Percentiles rank a stretch among this genome's conserved stretches.
Conservation (phyloP, 2,329 filamentous ascomycete genomes). For the Cercospora berteroae region DNA sequence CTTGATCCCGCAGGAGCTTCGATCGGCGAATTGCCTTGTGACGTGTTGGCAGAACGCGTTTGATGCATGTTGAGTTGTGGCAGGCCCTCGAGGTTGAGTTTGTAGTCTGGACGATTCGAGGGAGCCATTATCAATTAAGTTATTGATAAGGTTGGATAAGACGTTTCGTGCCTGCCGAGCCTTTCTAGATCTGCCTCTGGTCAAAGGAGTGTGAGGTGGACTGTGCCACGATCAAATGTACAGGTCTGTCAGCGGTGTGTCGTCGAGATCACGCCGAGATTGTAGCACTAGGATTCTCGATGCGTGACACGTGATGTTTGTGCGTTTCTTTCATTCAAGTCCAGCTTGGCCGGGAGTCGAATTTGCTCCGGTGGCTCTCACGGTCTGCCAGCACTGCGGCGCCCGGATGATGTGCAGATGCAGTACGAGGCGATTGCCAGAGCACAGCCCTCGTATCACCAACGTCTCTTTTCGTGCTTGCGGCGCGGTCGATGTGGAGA, state of each 20-base stretch:
- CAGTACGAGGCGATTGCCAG: neutral
- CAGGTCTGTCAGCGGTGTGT: conserved; percentile 4
- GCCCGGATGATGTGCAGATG: neutral
- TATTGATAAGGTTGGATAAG: conserved; percentile 21
- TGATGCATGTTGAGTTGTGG: conserved; percentile 62
- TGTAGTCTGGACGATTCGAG: conserved; percentile 71
- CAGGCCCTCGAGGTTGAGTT: conserved; percentile 80
- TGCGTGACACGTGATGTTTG: neutral
- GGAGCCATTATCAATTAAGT: conserved; percentile 90
- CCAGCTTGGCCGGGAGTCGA: conserved; percentile 18
- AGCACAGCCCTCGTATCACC: conserved; percentile 8
- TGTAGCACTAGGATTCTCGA: neutral
- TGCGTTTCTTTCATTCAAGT: conserved; percentile 13
- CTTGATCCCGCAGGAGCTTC: conserved; percentile 65
- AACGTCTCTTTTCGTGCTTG: conserved; percentile 5
- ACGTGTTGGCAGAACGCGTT: conserved; percentile 74
- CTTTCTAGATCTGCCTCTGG: conserved; percentile 12
- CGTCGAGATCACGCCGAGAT: neutral
- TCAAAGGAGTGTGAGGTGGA: conserved; percentile 25
- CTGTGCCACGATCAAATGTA: conserved; percentile 24
- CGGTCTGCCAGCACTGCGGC: conserved; percentile 9
- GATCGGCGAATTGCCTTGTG: conserved; percentile 74
- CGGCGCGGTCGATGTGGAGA: conserved; percentile 10
- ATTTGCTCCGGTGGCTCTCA: neutral
- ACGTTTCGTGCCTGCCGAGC: conserved; percentile 19